phyloP scores from a whole-genome alignment of 148 eudicot genomes.

The Salicornia ramosissima region DNA sequence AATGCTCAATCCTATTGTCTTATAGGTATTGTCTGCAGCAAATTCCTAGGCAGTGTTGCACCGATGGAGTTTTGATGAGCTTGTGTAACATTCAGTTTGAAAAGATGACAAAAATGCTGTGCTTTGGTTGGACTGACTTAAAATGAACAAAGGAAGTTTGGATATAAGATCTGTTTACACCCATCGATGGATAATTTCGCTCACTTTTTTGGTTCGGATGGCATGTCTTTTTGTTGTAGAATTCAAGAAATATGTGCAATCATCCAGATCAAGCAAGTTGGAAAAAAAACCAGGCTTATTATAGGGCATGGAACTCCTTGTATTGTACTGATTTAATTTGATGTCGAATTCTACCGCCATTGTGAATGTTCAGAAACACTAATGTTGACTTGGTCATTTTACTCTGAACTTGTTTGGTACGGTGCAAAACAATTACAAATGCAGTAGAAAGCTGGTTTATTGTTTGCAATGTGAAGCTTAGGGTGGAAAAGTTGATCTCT shows the following conservation, averaged over 20 bases:
- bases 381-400: not conserved
- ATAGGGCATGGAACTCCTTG: not conserved
- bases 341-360: no score
- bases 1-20: not conserved
- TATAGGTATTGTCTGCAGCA: constrained; percentile 25
- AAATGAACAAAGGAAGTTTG: not conserved
- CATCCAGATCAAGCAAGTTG: not conserved
- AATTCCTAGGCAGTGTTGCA: constrained; percentile 8
- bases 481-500: not conserved
- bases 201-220: not conserved
- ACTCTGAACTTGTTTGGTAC: not conserved
- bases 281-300: no score
- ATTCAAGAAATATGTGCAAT: not conserved
- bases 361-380: no score
- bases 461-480: not conserved
- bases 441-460: constrained; percentile 10
- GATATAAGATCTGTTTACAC: not conserved
- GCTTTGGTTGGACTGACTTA: no score
- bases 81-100: not conserved
- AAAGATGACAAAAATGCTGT: not conserved
- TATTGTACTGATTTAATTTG: not conserved
- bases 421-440: constrained; percentile 16
- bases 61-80: not conserved
- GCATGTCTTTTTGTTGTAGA: not conserved
- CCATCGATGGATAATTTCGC: not conserved